Evolutionary conservation across 495 filamentous ascomycete species (phyloP), one percentile per base, ranked within the genome.

Genomic region (Talaromyces stipitatus): DNA sequence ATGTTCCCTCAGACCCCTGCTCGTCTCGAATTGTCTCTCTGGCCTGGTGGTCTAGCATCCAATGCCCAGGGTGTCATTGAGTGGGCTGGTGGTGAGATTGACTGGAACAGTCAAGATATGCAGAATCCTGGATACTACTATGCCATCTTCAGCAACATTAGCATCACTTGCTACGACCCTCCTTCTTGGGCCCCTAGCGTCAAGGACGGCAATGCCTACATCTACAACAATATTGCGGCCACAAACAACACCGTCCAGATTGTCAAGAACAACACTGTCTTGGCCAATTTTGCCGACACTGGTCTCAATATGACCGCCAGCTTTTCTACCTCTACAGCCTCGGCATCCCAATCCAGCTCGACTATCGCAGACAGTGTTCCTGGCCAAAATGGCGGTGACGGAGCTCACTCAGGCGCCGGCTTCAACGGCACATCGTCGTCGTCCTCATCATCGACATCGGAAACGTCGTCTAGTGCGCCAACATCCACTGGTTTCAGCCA

Each of bases 21-120:
- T n/a, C 89, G 94, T 60, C 82, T 98, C 52, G 88, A 97, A 75
- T 77, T 98, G 60, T 97, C 95, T 11, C 83, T 97, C 66, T 98
- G 94, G 94, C 95, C 94, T 57, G 94, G 89, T 60, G 94, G 94
- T 63, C 78, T 85, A 47, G 69, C 84, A 20, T 79, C 81, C 70
- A 96, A 95, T 66, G 88, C 82, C 26, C 55, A 85, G 63, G 94
- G 95, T 58, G 97, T 94, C 14, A 83, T 96, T 60, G 80, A 82
- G 48, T 98, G 94, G 94, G 87, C 94, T 12, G 94, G 94, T 63
- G 94, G 94, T 58, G 71, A 78, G 56, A 90, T 98, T 60, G 79
- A 95, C 73, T 98, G 94, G 94, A 80, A 89, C 67, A 82, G 78
- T 61, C 73, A 76, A 50, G 88, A 92, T 67, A 92, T 96, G 78